Evolutionary conservation across 1,284 basidiomycete species (phyloP).

Genomic region (Pseudozyma sp.): DNA sequence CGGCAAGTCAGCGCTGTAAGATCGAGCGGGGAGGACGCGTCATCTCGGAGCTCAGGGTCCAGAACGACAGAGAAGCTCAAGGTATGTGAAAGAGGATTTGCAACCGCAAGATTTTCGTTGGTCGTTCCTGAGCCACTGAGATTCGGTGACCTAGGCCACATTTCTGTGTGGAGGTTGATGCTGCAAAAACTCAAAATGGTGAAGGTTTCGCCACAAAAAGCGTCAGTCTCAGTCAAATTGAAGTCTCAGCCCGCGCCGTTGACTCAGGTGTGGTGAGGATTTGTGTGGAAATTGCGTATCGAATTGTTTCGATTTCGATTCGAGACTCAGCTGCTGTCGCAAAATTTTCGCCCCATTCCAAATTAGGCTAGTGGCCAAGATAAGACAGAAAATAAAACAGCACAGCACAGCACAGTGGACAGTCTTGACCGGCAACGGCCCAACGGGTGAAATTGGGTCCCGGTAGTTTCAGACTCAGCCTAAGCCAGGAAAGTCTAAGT

Average conservation of each 20-base stretch:
- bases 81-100: too few species aligned
- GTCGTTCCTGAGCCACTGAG: too few species aligned
- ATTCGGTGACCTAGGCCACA: too few species aligned
- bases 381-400: conserved; percentile 4
- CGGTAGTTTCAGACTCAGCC: conserved; percentile 8
- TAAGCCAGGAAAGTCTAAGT: conserved; percentile 3
- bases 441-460: conserved; percentile 2
- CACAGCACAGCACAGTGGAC: conserved; percentile 4
- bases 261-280: background rate
- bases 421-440: background rate
- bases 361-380: conserved; percentile 2
- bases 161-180: conserved; percentile 14
- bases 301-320: conserved; percentile 20
- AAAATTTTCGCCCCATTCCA: background rate
- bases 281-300: conserved; percentile 1
- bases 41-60: too few species aligned
- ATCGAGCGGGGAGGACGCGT: too few species aligned
- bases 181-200: background rate
- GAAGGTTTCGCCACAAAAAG: conserved; percentile 11
- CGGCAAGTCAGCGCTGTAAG: too few species aligned
- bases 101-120: too few species aligned
- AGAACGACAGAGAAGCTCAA: too few species aligned
- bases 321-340: conserved; percentile 6
- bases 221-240: background rate
- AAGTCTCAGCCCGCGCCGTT: conserved; percentile 4